A percentile compares a stretch with the other conserved stretches of the same genome.
Conservation (phyloP, 1,284 basidiomycete species). For the Paramarasmius palmivorus region DNA sequence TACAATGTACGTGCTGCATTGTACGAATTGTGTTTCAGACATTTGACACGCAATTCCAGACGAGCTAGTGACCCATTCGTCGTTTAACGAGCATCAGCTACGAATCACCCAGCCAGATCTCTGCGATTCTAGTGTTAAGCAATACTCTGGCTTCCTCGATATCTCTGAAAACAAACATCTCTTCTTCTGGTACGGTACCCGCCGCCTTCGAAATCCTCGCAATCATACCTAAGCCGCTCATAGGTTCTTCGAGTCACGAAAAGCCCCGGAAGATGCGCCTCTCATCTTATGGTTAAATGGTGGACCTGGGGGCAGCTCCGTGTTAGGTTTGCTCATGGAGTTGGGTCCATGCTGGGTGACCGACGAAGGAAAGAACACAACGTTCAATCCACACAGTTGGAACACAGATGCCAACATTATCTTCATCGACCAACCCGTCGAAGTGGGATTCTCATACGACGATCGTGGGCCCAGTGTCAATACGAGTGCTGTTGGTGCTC, state of each 20-base stretch:
- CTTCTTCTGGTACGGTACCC: constrained; percentile 47
- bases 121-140: too few species aligned
- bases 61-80: too few species aligned
- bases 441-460: constrained; percentile 70
- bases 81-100: too few species aligned
- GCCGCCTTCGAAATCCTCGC: too few species aligned
- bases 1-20: too few species aligned
- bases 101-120: too few species aligned
- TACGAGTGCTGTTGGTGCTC: constrained; percentile 28
- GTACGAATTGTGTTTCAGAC: too few species aligned
- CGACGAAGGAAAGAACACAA: constrained; percentile 34
- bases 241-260: constrained; percentile 64
- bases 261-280: constrained; percentile 53
- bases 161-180: constrained; percentile 56
- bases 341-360: constrained; percentile 27
- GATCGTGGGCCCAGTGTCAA: constrained; percentile 34
- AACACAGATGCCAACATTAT: constrained; percentile 65
- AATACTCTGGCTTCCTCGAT: constrained; percentile 44
- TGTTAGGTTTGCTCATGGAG: constrained; percentile 1
- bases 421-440: constrained; percentile 71
- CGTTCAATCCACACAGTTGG: constrained; percentile 61
- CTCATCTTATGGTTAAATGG: constrained; percentile 49
- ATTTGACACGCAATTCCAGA: too few species aligned
- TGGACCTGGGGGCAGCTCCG: constrained; percentile 23
- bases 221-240: neutral